Evolutionary conservation across 2,329 filamentous ascomycete genomes (phyloP).

Genomic region (Macrophomina tecta): DNA sequence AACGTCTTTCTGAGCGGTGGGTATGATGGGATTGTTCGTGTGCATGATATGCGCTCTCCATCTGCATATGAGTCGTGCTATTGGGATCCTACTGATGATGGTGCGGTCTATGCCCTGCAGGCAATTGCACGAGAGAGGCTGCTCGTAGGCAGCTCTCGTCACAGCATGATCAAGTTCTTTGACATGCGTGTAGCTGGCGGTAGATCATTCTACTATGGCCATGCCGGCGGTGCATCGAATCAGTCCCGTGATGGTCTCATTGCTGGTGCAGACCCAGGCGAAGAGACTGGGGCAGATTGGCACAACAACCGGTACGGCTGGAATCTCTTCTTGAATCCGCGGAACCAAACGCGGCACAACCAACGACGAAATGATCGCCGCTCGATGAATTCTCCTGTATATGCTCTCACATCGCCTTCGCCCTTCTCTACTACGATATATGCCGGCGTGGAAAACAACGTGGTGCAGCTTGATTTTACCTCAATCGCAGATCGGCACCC

Average conservation of each 20-base stretch:
- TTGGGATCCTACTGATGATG: constrained; percentile 62
- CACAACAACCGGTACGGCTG: constrained; percentile 40
- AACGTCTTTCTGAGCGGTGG: constrained; percentile 64
- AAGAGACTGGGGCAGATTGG: not conserved
- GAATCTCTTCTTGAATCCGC: constrained; percentile 55
- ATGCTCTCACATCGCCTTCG: constrained; percentile 55
- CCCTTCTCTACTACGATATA: constrained; percentile 52
- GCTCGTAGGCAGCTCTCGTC: constrained; percentile 61
- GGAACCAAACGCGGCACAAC: constrained; percentile 32
- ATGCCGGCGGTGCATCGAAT: constrained; percentile 26
- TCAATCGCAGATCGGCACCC: constrained; percentile 50
- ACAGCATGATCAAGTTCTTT: constrained; percentile 67
- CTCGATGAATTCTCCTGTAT: constrained; percentile 49
- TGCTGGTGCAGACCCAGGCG: not conserved
- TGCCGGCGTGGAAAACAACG: constrained; percentile 54
- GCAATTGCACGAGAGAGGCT: constrained; percentile 63
- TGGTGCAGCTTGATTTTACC: constrained; percentile 53
- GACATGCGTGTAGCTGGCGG: constrained; percentile 62
- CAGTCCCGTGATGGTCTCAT: not conserved
- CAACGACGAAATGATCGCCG: constrained; percentile 32
- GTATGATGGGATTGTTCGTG: constrained; percentile 61
- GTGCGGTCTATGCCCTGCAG: constrained; percentile 64
- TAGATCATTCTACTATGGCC: constrained; percentile 45
- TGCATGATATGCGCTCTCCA: constrained; percentile 66
- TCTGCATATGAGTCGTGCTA: constrained; percentile 56